phyloP scores from a whole-genome alignment of 768 basidiomycete species.

The Podaxis pistillaris region DNA sequence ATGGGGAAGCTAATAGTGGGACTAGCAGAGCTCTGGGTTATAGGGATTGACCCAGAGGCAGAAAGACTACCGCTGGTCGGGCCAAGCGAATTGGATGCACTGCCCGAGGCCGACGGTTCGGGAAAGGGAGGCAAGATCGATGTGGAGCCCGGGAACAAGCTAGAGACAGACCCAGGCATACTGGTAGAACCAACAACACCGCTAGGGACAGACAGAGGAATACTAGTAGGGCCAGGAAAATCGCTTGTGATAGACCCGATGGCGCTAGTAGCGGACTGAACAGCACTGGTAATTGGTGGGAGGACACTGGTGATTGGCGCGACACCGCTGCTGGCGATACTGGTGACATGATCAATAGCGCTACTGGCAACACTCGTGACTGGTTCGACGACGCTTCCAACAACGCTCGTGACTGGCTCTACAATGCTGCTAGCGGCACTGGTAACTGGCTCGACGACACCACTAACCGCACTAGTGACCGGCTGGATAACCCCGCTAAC shows the following conservation, averaged over 20 bases:
- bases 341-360: no score
- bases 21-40: background rate
- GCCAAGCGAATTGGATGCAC: background rate
- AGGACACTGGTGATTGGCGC: no score
- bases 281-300: no score
- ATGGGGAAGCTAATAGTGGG: conserved; percentile 21
- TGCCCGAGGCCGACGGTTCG: background rate
- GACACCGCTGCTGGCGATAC: no score
- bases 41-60: background rate
- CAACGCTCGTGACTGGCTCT: no score
- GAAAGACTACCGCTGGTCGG: background rate
- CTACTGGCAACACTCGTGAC: no score
- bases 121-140: background rate
- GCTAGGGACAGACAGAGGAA: background rate
- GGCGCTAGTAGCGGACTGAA: no score
- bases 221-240: no score
- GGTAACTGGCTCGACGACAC: background rate
- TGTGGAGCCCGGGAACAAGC: background rate
- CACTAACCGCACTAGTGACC: background rate
- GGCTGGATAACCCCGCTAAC: background rate
- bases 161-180: background rate
- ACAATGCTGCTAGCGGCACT: no score
- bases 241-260: no score
- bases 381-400: no score
- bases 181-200: background rate